Base-by-base conservation (phyloP, 2,329 filamentous ascomycete species). In the Diatrype stigma region DNA sequence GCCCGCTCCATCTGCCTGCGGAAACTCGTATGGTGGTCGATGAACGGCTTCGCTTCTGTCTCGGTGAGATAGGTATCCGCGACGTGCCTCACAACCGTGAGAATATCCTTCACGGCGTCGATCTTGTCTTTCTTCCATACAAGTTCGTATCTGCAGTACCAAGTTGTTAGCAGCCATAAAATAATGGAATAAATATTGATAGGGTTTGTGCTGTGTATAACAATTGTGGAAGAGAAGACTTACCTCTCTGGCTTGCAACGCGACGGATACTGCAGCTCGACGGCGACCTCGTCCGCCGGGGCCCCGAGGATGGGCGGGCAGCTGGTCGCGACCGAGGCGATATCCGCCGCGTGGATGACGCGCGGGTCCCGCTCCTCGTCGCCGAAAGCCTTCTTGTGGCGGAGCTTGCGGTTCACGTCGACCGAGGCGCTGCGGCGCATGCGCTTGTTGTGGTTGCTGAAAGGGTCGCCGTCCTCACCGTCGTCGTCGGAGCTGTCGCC, bases 181-280 rank as follows among this genome's bases (percentile, higher is more conserved):
- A 45, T 40, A 48, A 44, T 35, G 23, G 47, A 53, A 62, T 17
- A 45, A 23, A 32, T 17, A 14, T 14, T 12, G 19, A 6, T 46
- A 21, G 46, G 22, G n/a, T n/a, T n/a, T n/a, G n/a, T n/a, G n/a
- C n/a, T n/a, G n/a, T n/a, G n/a, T n/a, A n/a, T n/a, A 47, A 45
- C 42, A 28, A 16, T 23, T 21, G 45, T 44, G 45, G 32, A 44
- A 23, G 53, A 40, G 14, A 22, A 45, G 26, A 40, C 71, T 61
- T 73, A 88, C 84, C 78, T 82, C 70, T 94, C 89, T 48, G 80
- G 80, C 46, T 78, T 77, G 50, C 83, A 80, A 55, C 78, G 75
- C 67, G 89, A 92, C 10, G 94, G 93, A 69, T 97, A 97, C 67
- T 94, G 89, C 59, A 97, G 73, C 63, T 85, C 75, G 52, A 95